A percentile compares a stretch with the other conserved stretches of the same genome.
Conservation (phyloP, 768 basidiomycete species). For the Amanita brunnescens region DNA sequence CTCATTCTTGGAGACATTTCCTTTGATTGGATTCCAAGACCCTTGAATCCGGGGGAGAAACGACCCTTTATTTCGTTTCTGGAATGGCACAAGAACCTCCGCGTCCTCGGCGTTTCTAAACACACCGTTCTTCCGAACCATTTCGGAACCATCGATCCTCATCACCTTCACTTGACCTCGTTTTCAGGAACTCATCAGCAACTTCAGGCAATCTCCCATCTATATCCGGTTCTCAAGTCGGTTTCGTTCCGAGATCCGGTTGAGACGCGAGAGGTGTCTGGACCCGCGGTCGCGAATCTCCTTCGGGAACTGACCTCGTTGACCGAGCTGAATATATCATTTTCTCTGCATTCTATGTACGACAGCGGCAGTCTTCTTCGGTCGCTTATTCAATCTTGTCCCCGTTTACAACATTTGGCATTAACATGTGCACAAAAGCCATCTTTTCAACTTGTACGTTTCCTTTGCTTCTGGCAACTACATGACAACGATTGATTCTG, state of each 20-base stretch:
- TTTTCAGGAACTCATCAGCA: conserved; percentile 65
- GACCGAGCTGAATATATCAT: conserved; percentile 51
- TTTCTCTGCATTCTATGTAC: conserved; percentile 65
- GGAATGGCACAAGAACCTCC: conserved; percentile 50
- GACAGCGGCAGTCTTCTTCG: conserved; percentile 65
- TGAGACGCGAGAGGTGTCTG: conserved; percentile 58
- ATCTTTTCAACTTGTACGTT: conserved; percentile 60
- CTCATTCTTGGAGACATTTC: conserved; percentile 60
- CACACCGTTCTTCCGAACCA: conserved; percentile 46
- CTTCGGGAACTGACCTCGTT: conserved; percentile 49
- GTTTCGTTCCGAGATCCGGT: conserved; percentile 61
- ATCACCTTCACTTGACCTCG: conserved; percentile 42
- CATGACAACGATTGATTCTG: neutral
- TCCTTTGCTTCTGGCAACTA: neutral
- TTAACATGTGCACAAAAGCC: conserved; percentile 61
- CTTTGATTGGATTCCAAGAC: conserved; percentile 41
- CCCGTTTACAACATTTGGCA: conserved; percentile 53
- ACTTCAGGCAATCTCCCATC: conserved; percentile 49
- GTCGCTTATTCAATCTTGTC: conserved; percentile 58
- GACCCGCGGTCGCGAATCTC: conserved; percentile 49
- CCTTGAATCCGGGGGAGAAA: conserved; percentile 32
- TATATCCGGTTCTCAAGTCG: conserved; percentile 41
- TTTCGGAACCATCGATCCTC: conserved; percentile 37
- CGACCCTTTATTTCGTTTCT: conserved; percentile 61
- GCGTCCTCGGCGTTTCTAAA: conserved; percentile 41